Conservation (phyloP, 768 basidiomycete genomes). For the Boletus eberwhitei region DNA sequence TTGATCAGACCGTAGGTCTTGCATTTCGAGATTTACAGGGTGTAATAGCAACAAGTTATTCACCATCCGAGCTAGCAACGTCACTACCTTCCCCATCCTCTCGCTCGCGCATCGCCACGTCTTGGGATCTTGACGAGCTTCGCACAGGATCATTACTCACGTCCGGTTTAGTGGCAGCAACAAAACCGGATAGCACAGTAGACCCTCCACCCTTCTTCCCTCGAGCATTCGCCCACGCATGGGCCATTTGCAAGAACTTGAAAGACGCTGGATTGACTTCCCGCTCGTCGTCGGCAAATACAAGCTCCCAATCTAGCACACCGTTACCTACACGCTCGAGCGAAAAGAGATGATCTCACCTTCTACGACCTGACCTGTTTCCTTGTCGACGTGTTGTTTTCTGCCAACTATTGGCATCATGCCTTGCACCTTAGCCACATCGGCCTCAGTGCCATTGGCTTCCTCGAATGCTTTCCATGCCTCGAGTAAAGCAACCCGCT, state of each 20-base stretch:
- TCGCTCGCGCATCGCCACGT: conserved; percentile 24
- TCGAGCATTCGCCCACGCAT: conserved; percentile 75
- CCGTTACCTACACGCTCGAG: not conserved
- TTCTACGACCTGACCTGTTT: conserved; percentile 84
- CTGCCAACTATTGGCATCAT: conserved; percentile 94
- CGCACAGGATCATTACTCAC: conserved; percentile 2
- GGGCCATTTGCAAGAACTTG: conserved; percentile 95
- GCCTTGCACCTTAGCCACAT: conserved; percentile 77
- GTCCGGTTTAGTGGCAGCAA: conserved; percentile 34
- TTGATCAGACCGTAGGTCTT: no score
- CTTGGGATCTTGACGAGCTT: conserved; percentile 15
- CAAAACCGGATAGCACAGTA: conserved; percentile 46
- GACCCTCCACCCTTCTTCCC: conserved; percentile 38
- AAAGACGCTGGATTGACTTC: conserved; percentile 91
- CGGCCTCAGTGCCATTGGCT: conserved; percentile 65
- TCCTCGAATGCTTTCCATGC: conserved; percentile 96
- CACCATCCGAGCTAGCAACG: conserved; percentile 54
- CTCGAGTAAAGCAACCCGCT: conserved; percentile 90
- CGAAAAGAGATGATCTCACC: conserved; percentile 42
- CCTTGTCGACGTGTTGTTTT: conserved; percentile 76
- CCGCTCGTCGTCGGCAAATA: conserved; percentile 94
- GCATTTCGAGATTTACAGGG: not conserved
- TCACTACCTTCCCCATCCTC: conserved; percentile 41
- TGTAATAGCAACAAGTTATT: conserved; percentile 9
- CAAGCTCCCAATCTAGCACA: conserved; percentile 84